Percentiles rank a stretch among this genome's conserved stretches.
phyloP scores from a whole-genome alignment of 2,329 filamentous ascomycete species.

The Clonostachys solani region DNA sequence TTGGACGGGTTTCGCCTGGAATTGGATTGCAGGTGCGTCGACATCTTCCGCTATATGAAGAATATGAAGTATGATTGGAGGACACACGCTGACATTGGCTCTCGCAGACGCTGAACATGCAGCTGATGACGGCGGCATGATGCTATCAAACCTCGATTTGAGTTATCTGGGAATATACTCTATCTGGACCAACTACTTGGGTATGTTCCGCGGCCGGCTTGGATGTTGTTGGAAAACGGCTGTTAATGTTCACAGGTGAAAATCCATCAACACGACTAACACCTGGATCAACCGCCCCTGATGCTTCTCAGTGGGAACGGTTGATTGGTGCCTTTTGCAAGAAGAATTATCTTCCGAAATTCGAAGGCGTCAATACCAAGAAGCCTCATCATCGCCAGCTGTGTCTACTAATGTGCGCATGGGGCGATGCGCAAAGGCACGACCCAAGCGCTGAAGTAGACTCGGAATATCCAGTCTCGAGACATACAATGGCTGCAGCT shows the following conservation, averaged over 20 bases:
- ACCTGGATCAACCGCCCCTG: constrained; percentile 37
- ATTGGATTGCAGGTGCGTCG: constrained; percentile 61
- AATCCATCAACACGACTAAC: constrained; percentile 42
- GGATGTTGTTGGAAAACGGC: too few relatives aligned
- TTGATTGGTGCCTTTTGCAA: constrained; percentile 61
- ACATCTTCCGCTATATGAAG: background rate
- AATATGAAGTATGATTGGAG: background rate
- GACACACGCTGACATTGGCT: background rate
- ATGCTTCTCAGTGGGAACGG: constrained; percentile 52
- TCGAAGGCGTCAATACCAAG: constrained; percentile 58
- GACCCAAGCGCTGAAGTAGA: constrained; percentile 30
- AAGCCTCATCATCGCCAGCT: constrained; percentile 69
- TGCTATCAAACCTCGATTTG: constrained; percentile 62
- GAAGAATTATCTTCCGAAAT: constrained; percentile 56
- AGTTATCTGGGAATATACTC: constrained; percentile 71
- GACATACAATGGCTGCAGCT: constrained; percentile 71
- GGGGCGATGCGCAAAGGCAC: constrained; percentile 54
- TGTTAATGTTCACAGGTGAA: constrained; percentile 28
- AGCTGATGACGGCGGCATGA: constrained; percentile 65
- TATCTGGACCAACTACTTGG: constrained; percentile 69
- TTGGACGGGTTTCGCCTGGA: constrained; percentile 77
- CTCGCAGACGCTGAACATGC: constrained; percentile 55
- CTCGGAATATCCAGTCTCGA: constrained; percentile 44
- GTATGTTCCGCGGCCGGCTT: constrained; percentile 26
- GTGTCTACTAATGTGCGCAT: constrained; percentile 70